Evolutionary conservation across 2,329 filamentous ascomycete species (phyloP).

Genomic region (Alternaria longipes): DNA sequence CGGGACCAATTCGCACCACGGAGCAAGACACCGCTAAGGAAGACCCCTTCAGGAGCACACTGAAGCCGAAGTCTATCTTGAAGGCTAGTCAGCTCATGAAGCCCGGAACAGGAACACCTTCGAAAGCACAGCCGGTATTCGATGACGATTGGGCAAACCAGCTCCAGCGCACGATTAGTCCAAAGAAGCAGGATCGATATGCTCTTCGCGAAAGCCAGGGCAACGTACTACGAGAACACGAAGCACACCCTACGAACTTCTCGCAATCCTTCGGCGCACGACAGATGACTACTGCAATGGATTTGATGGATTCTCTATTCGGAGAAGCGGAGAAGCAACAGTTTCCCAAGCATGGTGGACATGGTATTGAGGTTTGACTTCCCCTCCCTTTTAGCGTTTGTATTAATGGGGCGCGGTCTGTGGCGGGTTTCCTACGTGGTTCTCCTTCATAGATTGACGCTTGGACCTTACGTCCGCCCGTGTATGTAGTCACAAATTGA

Average conservation of each 20-base stretch:
- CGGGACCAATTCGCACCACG: constrained; percentile 77
- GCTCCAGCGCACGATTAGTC: constrained; percentile 91
- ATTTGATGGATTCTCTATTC: constrained; percentile 95
- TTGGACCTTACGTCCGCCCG: constrained; percentile 38
- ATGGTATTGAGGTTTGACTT: constrained; percentile 90
- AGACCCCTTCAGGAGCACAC: constrained; percentile 42
- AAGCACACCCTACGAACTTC: constrained; percentile 47
- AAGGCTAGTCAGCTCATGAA: constrained; percentile 52
- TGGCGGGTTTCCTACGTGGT: constrained; percentile 48
- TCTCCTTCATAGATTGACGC: constrained; percentile 46
- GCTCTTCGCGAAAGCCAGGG: constrained; percentile 73
- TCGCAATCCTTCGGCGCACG: constrained; percentile 51
- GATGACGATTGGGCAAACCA: constrained; percentile 94
- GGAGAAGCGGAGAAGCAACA: constrained; percentile 67
- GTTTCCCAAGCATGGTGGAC: constrained; percentile 61
- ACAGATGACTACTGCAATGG: constrained; percentile 87
- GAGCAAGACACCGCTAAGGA: constrained; percentile 66
- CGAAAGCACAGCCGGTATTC: constrained; percentile 62
- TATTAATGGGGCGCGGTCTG: constrained; percentile 52
- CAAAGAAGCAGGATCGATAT: constrained; percentile 86
- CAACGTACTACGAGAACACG: constrained; percentile 63
- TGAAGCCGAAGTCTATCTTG: constrained; percentile 60
- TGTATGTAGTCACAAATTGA: constrained; percentile 58
- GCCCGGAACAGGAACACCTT: constrained; percentile 59
- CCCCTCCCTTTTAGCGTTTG: constrained; percentile 50